Percentiles rank a stretch among this genome's conserved stretches.
Conservation (phyloP, 2,329 filamentous ascomycete genomes). For the Neoarthrinium moseri region DNA sequence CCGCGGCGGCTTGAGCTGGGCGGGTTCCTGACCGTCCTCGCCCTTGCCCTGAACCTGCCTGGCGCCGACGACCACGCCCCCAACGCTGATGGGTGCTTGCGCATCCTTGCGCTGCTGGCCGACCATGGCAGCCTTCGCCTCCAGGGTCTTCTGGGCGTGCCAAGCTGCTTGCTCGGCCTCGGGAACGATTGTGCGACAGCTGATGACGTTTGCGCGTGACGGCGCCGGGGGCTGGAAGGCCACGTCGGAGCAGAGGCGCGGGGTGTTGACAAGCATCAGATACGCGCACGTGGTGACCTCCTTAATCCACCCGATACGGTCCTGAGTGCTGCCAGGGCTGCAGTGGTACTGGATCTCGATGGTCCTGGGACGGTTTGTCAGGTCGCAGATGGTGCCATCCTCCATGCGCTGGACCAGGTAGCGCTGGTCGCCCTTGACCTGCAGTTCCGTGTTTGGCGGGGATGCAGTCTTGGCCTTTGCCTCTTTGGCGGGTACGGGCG, state of each 20-base stretch:
- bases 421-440: conserved; percentile 78
- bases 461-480: conserved; percentile 17
- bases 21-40: conserved; percentile 45
- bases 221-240: conserved; percentile 82
- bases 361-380: conserved; percentile 77
- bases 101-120: conserved; percentile 21
- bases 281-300: conserved; percentile 90
- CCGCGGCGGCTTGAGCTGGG: conserved; percentile 44
- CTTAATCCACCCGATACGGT: conserved; percentile 90
- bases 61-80: conserved; percentile 53
- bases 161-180: conserved; percentile 46
- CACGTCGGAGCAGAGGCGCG: conserved; percentile 81
- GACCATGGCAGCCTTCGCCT: conserved; percentile 35
- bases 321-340: conserved; percentile 67
- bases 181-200: conserved; percentile 69
- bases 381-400: conserved; percentile 79
- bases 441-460: conserved; percentile 61
- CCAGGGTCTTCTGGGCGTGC: conserved; percentile 34
- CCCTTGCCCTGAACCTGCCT: conserved; percentile 46
- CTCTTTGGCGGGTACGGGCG: conserved; percentile 19
- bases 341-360: conserved; percentile 84
- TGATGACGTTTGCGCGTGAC: conserved; percentile 72
- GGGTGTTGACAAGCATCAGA: conserved; percentile 89
- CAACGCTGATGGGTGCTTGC: conserved; percentile 39
- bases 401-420: conserved; percentile 83